A percentile compares a stretch with the other conserved stretches of the same genome.
These are phyloP conservation scores for Yamadazyma scolyti DNA, from an alignment of 805 yeast genomes.

Conservation along the genomic window DNA sequence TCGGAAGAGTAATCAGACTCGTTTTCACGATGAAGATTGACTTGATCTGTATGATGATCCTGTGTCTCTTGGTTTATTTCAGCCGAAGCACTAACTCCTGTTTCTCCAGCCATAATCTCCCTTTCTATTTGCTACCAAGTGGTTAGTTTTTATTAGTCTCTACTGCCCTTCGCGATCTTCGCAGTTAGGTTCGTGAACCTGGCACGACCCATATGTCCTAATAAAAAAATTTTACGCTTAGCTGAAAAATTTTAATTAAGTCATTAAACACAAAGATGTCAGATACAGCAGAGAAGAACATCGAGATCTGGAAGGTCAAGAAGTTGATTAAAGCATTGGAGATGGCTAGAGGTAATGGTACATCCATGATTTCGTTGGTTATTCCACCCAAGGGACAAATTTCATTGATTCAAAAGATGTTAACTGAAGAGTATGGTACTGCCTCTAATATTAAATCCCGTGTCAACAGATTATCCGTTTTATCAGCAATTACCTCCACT, in stretches of 20 bases:
- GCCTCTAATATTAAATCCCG: slow-evolving; percentile 98
- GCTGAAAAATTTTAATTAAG: too few species aligned
- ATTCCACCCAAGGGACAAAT: slow-evolving; percentile 96
- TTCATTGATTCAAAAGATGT: slow-evolving; percentile 80
- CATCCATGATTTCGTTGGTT: slow-evolving; percentile 96
- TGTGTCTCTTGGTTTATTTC: too few species aligned
- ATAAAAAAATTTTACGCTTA: too few species aligned
- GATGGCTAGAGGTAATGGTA: slow-evolving; percentile 96
- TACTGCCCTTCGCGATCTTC: too few species aligned
- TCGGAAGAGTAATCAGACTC: slow-evolving; percentile 3
- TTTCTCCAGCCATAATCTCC: too few species aligned
- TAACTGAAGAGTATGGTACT: slow-evolving; percentile 98
- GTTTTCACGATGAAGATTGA: slow-evolving; percentile 6
- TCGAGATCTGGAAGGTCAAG: slow-evolving; percentile 98
- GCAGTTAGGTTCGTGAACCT: too few species aligned
- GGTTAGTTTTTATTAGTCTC: too few species aligned
- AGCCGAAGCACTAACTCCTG: too few species aligned
- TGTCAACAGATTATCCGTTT: slow-evolving; percentile 91
- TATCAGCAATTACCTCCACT: slow-evolving; percentile 96
- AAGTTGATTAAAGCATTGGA: slow-evolving; percentile 85
- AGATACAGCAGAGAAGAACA: slow-evolving; percentile 89
- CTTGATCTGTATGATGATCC: too few species aligned
- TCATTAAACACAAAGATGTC: too few species aligned
- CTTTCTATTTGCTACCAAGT: too few species aligned
- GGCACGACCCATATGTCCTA: too few species aligned